Conservation (phyloP, 768 basidiomycete species). For the Suillus plorans region DNA sequence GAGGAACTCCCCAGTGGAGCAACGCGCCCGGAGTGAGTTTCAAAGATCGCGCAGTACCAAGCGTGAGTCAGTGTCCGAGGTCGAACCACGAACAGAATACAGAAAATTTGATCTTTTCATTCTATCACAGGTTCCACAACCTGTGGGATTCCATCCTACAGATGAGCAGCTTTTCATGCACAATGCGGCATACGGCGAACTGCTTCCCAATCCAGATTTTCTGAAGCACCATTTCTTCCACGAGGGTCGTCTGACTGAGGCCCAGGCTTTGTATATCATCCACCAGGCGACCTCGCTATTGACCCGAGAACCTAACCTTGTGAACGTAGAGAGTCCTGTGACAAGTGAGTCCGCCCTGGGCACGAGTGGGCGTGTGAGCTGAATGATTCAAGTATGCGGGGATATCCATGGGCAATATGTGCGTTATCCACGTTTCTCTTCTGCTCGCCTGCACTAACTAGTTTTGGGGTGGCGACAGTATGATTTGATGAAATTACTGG, state of each 20-base stretch:
- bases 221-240: constrained; percentile 88
- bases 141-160: constrained; percentile 60
- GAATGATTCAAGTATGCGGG: constrained; percentile 70
- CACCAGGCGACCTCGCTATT: constrained; percentile 65
- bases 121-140: constrained; percentile 62
- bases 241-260: constrained; percentile 81
- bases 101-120: constrained; percentile 22
- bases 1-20: constrained; percentile 26
- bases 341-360: constrained; percentile 61
- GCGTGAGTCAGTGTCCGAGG: constrained; percentile 26
- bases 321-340: constrained; percentile 84
- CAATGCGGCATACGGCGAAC: constrained; percentile 45
- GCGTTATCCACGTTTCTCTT: constrained; percentile 22
- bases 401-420: constrained; percentile 99
- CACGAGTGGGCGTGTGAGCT: constrained; percentile 11
- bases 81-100: constrained; percentile 7
- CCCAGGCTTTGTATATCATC: constrained; percentile 84
- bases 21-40: constrained; percentile 18
- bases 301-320: constrained; percentile 77
- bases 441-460: not conserved
- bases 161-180: constrained; percentile 71
- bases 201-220: constrained; percentile 73
- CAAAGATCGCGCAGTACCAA: constrained; percentile 31
- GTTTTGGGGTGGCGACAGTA: constrained; percentile 51
- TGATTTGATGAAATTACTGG: constrained; percentile 97